Percentiles rank a stretch among this genome's conserved stretches.
phyloP scores from a whole-genome alignment of 345 rosid genomes.

The Hibiscus syriacus region DNA sequence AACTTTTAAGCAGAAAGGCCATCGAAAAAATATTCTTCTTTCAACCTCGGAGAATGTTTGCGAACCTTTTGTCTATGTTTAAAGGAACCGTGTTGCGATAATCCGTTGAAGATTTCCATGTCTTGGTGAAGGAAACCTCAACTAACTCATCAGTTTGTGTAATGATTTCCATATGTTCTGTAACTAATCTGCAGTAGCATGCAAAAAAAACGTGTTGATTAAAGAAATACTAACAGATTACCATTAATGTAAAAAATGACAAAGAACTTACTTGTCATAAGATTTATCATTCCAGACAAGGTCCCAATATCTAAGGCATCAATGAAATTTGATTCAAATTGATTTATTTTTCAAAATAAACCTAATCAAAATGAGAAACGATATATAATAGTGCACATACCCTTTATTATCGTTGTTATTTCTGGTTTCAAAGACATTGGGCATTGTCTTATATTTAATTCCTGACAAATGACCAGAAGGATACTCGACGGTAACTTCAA shows the following conservation, averaged over 20 bases:
- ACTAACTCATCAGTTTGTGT: slow-evolving; percentile 40
- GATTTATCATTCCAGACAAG: slow-evolving; percentile 52
- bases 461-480: slow-evolving; percentile 58
- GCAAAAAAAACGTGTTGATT: background rate
- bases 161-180: slow-evolving; percentile 37
- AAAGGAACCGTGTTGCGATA: slow-evolving; percentile 43
- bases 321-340: background rate
- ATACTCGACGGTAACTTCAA: slow-evolving; percentile 44
- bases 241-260: background rate
- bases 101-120: slow-evolving; percentile 34
- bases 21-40: background rate
- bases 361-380: background rate
- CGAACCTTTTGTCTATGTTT: slow-evolving; percentile 78
- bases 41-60: background rate
- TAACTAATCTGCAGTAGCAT: slow-evolving; percentile 35
- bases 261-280: slow-evolving; percentile 32
- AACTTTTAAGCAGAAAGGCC: background rate
- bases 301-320: slow-evolving; percentile 71
- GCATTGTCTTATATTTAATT: slow-evolving; percentile 49
- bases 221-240: background rate
- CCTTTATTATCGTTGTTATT: slow-evolving; percentile 41
- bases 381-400: slow-evolving; percentile 22
- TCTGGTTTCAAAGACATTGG: slow-evolving; percentile 38
- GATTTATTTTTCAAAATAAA: background rate
- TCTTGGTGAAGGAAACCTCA: slow-evolving; percentile 61